Base-by-base conservation (phyloP, 306 rosid species). In the Ziziphus jujuba region DNA sequence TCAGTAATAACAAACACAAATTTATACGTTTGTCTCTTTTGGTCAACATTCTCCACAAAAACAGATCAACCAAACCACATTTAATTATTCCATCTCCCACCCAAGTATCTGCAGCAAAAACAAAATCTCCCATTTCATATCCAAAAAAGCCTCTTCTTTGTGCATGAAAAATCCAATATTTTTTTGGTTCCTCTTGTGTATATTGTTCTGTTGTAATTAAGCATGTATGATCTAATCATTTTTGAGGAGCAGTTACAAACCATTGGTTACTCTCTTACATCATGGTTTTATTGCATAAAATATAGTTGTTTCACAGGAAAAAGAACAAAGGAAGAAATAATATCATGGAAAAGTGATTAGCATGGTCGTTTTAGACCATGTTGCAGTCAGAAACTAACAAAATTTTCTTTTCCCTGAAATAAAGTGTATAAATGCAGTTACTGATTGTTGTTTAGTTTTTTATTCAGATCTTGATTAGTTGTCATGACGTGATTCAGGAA, bases 131-230 rank as follows among this genome's bases (percentile, higher is more conserved):
- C n/a, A n/a, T n/a, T n/a, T n/a, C n/a, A n/a, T n/a, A n/a, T n/a
- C n/a, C n/a, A n/a, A n/a, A n/a, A n/a, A n/a, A n/a, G n/a, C n/a
- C n/a, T n/a, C n/a, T n/a, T n/a, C n/a, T n/a, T n/a, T n/a, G n/a
- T n/a, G n/a, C n/a, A n/a, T n/a, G n/a, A n/a, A n/a, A n/a, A n/a
- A n/a, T n/a, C n/a, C n/a, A n/a, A n/a, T n/a, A n/a, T n/a, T n/a
- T 74, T 28, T 56, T 71, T 48, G 60, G 23, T 21, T 63, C 75
- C 20, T 63, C 28, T 55, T 48, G 16, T 64, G 74, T 72, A 63
- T 63, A 67, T 54, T 40, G 10, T 64, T 64, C 4, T 9, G 19
- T 75, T 64, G 66, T 74, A 62, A 77, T 36, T 62, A 73, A 45
- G 53, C 63, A 43, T 19, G n/a, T n/a, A 61, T 17, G 12, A 28